A percentile compares a stretch with the other conserved stretches of the same genome.
phyloP scores from a whole-genome alignment of 2,329 filamentous ascomycete species.

The Hypoxylon sp. region DNA sequence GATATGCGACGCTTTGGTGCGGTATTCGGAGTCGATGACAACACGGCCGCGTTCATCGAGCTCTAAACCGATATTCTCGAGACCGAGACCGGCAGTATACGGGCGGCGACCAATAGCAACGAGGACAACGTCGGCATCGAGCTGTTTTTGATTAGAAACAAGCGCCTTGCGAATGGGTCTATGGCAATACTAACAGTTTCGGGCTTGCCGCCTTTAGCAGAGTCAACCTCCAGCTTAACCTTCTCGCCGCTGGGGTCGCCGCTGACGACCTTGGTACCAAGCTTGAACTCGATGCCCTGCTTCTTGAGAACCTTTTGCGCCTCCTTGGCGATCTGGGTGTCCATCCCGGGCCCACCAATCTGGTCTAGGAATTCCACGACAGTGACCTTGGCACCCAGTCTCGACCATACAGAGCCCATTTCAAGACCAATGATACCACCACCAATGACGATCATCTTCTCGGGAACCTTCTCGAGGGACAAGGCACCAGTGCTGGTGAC shows the following conservation, averaged over 20 bases:
- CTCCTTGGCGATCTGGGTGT: constrained; percentile 90
- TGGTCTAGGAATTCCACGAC: constrained; percentile 97
- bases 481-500: constrained; percentile 97
- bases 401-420: constrained; percentile 98
- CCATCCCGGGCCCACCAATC: constrained; percentile 98
- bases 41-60: constrained; percentile 93
- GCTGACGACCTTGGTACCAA: constrained; percentile 92
- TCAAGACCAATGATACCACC: constrained; percentile 99
- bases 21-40: constrained; percentile 98
- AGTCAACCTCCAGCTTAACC: constrained; percentile 87
- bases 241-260: constrained; percentile 85
- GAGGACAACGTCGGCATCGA: constrained; percentile 95
- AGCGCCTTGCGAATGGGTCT: constrained; percentile 17
- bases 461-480: constrained; percentile 88
- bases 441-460: constrained; percentile 97
- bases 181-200: constrained; percentile 77
- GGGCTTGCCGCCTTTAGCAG: constrained; percentile 95
- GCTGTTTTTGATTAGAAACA: constrained; percentile 62
- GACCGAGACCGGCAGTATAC: constrained; percentile 90
- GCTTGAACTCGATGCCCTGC: constrained; percentile 98
- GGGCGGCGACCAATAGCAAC: constrained; percentile 97
- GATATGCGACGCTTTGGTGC: constrained; percentile 97
- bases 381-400: constrained; percentile 93
- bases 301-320: constrained; percentile 94
- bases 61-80: constrained; percentile 95